Evolutionary conservation across 2,329 filamentous ascomycete species (phyloP).

Genomic region (Ceratocystiopsis minuta): DNA sequence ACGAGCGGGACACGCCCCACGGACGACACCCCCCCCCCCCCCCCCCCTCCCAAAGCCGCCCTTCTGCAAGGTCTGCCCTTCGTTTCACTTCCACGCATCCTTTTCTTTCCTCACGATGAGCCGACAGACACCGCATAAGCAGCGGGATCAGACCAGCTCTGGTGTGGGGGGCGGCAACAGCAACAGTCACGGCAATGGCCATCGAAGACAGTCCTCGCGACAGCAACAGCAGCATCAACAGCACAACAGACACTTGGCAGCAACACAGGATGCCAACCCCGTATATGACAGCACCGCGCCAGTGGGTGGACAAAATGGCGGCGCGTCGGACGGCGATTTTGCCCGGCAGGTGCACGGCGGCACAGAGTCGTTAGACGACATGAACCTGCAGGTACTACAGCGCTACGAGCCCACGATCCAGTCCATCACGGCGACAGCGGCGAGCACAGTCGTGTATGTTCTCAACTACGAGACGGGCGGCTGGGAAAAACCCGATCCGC

Average conservation of each 20-base stretch:
- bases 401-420: constrained; percentile 62
- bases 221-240: constrained; percentile 18
- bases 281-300: too few relatives aligned
- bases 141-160: constrained; percentile 12
- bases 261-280: not conserved
- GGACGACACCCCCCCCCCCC: too few relatives aligned
- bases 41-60: not conserved
- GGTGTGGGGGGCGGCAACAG: constrained; percentile 12
- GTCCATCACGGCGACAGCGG: constrained; percentile 60
- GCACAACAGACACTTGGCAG: constrained; percentile 9
- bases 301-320: too few relatives aligned
- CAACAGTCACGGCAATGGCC: constrained; percentile 10
- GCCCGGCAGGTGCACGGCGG: constrained; percentile 14
- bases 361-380: constrained; percentile 49
- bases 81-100: not conserved
- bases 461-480: constrained; percentile 45
- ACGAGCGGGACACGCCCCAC: too few relatives aligned
- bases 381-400: constrained; percentile 71
- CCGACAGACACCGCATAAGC: constrained; percentile 21
- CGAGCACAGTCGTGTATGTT: constrained; percentile 72
- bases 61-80: too few relatives aligned
- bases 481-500: constrained; percentile 63
- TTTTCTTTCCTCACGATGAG: constrained; percentile 21
- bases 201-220: not conserved
- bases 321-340: too few relatives aligned